Evolutionary conservation across 148 eudicot species (phyloP).

Genomic region (Rhododendron molle): DNA sequence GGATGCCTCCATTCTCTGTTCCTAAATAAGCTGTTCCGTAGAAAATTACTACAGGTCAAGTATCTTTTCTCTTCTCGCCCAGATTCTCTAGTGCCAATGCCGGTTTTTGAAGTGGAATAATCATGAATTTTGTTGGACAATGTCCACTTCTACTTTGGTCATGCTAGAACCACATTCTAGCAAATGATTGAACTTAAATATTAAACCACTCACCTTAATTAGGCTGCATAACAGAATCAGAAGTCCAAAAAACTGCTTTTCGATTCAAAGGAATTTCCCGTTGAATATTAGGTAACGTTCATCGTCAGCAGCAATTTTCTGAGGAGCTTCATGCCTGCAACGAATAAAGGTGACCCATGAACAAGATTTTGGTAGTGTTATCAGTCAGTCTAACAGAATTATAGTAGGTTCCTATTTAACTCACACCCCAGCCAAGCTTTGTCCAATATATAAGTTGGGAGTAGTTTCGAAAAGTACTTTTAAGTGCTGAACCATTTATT

Average conservation of each 20-base stretch:
- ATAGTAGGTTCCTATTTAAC: not conserved
- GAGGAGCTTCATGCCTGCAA: not conserved
- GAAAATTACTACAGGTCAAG: constrained; percentile 34
- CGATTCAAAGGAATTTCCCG: not conserved
- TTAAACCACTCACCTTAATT: not conserved
- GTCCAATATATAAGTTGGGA: not conserved
- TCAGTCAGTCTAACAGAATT: not conserved
- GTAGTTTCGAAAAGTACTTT: not conserved
- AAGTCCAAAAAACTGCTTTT: not conserved
- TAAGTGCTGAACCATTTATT: not conserved
- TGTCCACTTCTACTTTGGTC: not conserved
- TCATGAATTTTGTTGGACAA: not conserved
- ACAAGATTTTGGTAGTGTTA: not conserved
- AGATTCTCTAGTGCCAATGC: not conserved
- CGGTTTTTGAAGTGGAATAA: not conserved
- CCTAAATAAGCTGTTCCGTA: constrained; percentile 28
- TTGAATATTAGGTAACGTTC: not conserved
- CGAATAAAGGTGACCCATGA: not conserved
- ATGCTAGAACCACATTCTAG: not conserved
- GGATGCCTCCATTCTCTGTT: constrained; percentile 28
- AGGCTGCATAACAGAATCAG: not conserved
- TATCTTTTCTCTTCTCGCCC: not conserved
- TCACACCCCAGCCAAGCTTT: not conserved
- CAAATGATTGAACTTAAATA: not conserved
- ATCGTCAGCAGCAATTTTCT: not conserved